A percentile compares a stretch with the other conserved stretches of the same genome.
Conservation (phyloP, 2,329 filamentous ascomycete species). For the Seiridium cupressi region DNA sequence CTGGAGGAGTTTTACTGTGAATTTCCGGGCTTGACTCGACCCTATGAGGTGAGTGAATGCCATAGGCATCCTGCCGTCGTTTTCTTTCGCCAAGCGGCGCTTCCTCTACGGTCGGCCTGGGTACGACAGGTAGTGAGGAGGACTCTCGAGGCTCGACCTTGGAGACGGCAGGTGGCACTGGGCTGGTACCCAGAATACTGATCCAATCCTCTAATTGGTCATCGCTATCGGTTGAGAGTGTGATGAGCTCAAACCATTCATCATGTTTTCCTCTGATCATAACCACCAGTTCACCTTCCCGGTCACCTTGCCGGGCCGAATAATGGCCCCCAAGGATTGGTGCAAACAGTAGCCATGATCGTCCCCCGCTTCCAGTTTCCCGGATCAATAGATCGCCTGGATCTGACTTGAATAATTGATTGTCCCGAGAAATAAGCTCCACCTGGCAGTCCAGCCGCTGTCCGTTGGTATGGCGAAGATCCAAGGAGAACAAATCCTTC, state of each 20-base stretch:
- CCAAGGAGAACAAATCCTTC: constrained; percentile 85
- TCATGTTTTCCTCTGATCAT: constrained; percentile 78
- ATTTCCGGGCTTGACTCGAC: constrained; percentile 15
- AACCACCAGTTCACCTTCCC: constrained; percentile 69
- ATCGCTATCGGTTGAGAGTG: constrained; percentile 72
- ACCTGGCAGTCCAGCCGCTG: constrained; percentile 87
- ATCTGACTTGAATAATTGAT: constrained; percentile 62
- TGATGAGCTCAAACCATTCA: constrained; percentile 83
- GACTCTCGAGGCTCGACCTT: constrained; percentile 26
- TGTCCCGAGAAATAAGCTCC: constrained; percentile 84
- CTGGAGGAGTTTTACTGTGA: constrained; percentile 33
- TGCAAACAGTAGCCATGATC: constrained; percentile 84
- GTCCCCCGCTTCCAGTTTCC: constrained; percentile 74
- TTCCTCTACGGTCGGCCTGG: constrained; percentile 25
- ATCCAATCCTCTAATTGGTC: constrained; percentile 84
- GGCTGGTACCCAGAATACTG: constrained; percentile 63
- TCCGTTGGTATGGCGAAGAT: constrained; percentile 82
- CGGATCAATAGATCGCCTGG: constrained; percentile 88
- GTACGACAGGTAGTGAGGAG: constrained; percentile 19
- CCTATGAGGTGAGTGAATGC: constrained; percentile 18
- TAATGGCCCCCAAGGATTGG: constrained; percentile 72
- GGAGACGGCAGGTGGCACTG: constrained; percentile 44
- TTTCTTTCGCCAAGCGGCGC: constrained; percentile 38
- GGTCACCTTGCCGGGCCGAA: constrained; percentile 76
- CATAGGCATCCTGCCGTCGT: constrained; percentile 14